Percentiles rank a stretch among this genome's conserved stretches.
Evolutionary conservation across 768 basidiomycete genomes (phyloP).

Genomic region (Podaxis sp.): DNA sequence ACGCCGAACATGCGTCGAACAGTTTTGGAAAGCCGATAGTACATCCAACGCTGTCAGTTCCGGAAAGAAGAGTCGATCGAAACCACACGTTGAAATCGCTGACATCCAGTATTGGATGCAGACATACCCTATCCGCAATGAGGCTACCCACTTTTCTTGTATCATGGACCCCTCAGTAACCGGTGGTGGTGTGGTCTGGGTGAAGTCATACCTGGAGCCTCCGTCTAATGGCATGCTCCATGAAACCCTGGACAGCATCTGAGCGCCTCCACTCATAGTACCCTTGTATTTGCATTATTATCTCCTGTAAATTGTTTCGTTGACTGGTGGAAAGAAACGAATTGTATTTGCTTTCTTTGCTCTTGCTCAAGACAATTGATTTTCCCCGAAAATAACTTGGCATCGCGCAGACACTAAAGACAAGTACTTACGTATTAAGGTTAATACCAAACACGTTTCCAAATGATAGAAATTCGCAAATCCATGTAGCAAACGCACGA

Average conservation of each 20-base stretch:
- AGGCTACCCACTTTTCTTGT: conserved; percentile 37
- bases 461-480: no score
- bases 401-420: no score
- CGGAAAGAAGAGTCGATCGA: neutral
- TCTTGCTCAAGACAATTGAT: no score
- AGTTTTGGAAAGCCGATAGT: conserved; percentile 18
- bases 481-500: no score
- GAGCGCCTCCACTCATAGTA: neutral
- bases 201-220: conserved; percentile 21
- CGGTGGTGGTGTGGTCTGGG: conserved; percentile 37
- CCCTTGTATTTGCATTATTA: neutral
- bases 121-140: conserved; percentile 34
- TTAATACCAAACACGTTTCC: no score
- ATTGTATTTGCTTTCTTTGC: no score
- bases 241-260: neutral
- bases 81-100: conserved; percentile 13
- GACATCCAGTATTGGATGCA: conserved; percentile 33
- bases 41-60: neutral
- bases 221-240: neutral
- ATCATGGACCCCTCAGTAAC: conserved; percentile 36
- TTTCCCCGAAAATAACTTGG: no score
- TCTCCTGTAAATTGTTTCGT: neutral
- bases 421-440: no score
- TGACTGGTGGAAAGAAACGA: neutral
- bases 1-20: conserved; percentile 28